phyloP scores from a whole-genome alignment of 1,284 basidiomycete species.

The Tylopilus sp. region DNA sequence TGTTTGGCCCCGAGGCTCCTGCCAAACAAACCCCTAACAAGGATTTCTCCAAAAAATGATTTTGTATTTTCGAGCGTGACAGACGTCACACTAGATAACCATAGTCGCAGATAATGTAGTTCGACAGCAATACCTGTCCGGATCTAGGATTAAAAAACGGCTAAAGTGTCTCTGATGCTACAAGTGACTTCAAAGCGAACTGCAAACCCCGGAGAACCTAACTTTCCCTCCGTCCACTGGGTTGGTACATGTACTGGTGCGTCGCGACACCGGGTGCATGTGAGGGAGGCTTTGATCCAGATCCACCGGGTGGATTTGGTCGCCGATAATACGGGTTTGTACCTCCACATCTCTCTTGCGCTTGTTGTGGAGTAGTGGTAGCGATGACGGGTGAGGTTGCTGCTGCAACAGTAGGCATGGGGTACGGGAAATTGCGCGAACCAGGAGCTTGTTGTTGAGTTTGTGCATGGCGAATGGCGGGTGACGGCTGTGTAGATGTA shows the following conservation, averaged over 20 bases:
- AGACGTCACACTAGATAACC: slow-evolving; percentile 16
- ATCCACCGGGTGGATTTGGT: slow-evolving; percentile 26
- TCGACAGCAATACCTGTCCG: neutral
- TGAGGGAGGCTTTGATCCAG: slow-evolving; percentile 34
- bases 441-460: slow-evolving; percentile 30
- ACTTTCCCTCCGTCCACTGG: slow-evolving; percentile 37
- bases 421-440: slow-evolving; percentile 40
- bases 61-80: slow-evolving; percentile 17
- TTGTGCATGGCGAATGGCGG: slow-evolving; percentile 32
- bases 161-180: slow-evolving; percentile 3
- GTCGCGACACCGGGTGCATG: slow-evolving; percentile 34
- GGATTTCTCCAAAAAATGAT: neutral
- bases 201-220: slow-evolving; percentile 10
- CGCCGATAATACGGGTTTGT: slow-evolving; percentile 36
- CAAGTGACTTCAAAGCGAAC: slow-evolving; percentile 3
- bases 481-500: slow-evolving; percentile 31
- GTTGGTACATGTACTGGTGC: slow-evolving; percentile 46
- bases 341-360: slow-evolving; percentile 30
- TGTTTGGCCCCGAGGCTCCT: slow-evolving; percentile 26
- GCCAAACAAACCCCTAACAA: slow-evolving; percentile 23
- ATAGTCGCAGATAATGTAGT: slow-evolving; percentile 16
- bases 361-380: slow-evolving; percentile 25
- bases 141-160: slow-evolving; percentile 6
- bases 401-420: slow-evolving; percentile 44
- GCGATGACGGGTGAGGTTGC: slow-evolving; percentile 39